phyloP scores from a whole-genome alignment of 441 rosid species.

The Brassica hybrid region DNA sequence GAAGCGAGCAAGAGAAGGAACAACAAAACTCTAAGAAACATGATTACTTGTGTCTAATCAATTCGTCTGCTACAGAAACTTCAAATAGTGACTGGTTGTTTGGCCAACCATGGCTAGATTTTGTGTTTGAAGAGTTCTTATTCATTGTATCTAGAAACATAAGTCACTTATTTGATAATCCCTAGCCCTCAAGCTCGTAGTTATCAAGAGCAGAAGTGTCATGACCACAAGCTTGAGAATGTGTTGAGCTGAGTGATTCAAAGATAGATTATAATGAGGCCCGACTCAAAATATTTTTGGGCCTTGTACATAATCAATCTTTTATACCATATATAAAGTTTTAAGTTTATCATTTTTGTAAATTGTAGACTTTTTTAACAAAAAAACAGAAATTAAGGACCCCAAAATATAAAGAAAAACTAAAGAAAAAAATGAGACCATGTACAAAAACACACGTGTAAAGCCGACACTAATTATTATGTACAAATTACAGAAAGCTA shows the following conservation, averaged over 20 bases:
- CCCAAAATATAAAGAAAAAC: too few relatives aligned
- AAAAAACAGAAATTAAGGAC: too few relatives aligned
- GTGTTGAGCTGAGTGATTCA: conserved; percentile 75
- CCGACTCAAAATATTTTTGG: too few relatives aligned
- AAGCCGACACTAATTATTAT: too few relatives aligned
- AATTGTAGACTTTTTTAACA: too few relatives aligned
- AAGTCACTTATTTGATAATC: conserved; percentile 74
- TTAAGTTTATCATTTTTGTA: too few relatives aligned
- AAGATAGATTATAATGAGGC: conserved; percentile 54
- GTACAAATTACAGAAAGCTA: conserved; percentile 52
- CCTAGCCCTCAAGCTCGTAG: conserved; percentile 44
- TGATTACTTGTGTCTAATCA: conserved; percentile 27
- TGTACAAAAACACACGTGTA: too few relatives aligned
- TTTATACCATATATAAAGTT: too few relatives aligned
- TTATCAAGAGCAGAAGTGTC: conserved; percentile 25
- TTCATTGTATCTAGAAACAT: conserved; percentile 32
- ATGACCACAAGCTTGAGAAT: conserved; percentile 37
- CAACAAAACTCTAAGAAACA: conserved; percentile 30
- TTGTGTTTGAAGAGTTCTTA: conserved; percentile 28
- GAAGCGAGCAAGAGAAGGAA: conserved; percentile 40
- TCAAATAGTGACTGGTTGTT: background rate
- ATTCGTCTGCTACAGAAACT: background rate
- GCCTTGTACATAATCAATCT: too few relatives aligned
- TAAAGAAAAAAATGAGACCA: too few relatives aligned
- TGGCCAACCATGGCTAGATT: background rate